These are phyloP conservation scores for Ogataea glucozyma DNA, from an alignment of 805 yeast genomes.

Conservation along the genomic window DNA sequence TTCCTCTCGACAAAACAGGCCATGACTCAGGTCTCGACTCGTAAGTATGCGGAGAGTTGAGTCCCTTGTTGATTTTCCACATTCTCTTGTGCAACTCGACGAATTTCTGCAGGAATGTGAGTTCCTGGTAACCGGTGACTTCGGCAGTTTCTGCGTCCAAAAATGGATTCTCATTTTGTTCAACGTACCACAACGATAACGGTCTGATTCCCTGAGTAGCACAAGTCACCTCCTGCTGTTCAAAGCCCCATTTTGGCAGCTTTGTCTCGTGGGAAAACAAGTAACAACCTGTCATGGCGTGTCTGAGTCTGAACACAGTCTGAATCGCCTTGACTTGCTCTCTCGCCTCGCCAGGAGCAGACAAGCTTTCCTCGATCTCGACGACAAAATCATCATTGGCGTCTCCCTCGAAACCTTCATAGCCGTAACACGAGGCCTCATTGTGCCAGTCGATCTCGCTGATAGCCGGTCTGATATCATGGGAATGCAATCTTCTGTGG, in stretches of 20 bases:
- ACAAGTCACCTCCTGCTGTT: slow-evolving; percentile 83
- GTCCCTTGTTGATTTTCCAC: slow-evolving; percentile 76
- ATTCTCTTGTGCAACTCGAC: slow-evolving; percentile 66
- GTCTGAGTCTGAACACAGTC: slow-evolving; percentile 71
- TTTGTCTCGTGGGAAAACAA: slow-evolving; percentile 74
- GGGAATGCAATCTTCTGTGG: slow-evolving; percentile 74
- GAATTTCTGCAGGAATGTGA: slow-evolving; percentile 59
- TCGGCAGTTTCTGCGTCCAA: slow-evolving; percentile 44
- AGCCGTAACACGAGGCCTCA: slow-evolving; percentile 78
- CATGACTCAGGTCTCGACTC: slow-evolving; percentile 72
- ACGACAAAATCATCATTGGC: slow-evolving; percentile 81
- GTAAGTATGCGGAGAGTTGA: slow-evolving; percentile 68
- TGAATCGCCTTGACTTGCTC: slow-evolving; percentile 61
- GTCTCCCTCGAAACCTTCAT: slow-evolving; percentile 75
- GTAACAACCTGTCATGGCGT: slow-evolving; percentile 78
- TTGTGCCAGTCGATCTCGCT: slow-evolving; percentile 80
- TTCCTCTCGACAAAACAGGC: slow-evolving; percentile 78
- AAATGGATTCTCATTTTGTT: slow-evolving; percentile 58
- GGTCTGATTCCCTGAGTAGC: slow-evolving; percentile 66
- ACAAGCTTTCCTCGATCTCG: slow-evolving; percentile 60
- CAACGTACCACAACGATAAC: slow-evolving; percentile 72
- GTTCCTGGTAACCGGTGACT: slow-evolving; percentile 52
- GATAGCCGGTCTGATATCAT: slow-evolving; percentile 79
- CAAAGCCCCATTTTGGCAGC: slow-evolving; percentile 81
- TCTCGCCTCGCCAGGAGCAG: slow-evolving; percentile 54